These are phyloP conservation scores for Globisporangium acanthophoron DNA, from an alignment of 352 stramenopile genomes.

Conservation along the genomic window DNA sequence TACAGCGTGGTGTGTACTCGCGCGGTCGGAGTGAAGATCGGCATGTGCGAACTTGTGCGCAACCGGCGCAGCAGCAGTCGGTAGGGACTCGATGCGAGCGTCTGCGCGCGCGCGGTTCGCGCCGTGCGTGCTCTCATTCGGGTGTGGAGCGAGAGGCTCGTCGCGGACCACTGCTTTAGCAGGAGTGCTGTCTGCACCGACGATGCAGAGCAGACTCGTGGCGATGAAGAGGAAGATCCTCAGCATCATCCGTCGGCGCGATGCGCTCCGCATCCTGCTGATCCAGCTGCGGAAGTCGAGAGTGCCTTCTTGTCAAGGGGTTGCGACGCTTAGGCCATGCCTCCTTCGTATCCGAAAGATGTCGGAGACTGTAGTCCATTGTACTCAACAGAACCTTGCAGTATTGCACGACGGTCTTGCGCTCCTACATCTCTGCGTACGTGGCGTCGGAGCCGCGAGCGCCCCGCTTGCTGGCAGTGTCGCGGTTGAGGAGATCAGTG, in stretches of 20 bases:
- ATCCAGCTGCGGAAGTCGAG: too few species aligned
- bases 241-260: background rate
- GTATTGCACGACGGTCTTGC: too few species aligned
- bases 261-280: background rate
- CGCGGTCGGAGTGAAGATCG: too few species aligned
- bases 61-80: background rate
- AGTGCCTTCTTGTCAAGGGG: background rate
- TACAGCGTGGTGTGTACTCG: background rate
- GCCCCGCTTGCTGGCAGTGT: background rate
- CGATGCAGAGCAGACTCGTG: background rate
- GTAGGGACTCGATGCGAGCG: background rate
- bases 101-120: too few species aligned
- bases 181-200: background rate
- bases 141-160: background rate
- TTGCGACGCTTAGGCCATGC: background rate
- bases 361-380: too few species aligned
- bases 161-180: background rate
- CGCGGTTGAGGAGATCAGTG: slow-evolving; percentile 1
- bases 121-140: background rate
- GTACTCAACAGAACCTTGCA: too few species aligned
- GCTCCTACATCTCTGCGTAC: slow-evolving; percentile 5
- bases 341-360: too few species aligned
- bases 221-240: background rate
- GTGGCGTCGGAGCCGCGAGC: background rate
- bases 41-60: too few species aligned